phyloP scores from a whole-genome alignment of 2,329 filamentous ascomycete species.

The Aspergillus luchuensis region DNA sequence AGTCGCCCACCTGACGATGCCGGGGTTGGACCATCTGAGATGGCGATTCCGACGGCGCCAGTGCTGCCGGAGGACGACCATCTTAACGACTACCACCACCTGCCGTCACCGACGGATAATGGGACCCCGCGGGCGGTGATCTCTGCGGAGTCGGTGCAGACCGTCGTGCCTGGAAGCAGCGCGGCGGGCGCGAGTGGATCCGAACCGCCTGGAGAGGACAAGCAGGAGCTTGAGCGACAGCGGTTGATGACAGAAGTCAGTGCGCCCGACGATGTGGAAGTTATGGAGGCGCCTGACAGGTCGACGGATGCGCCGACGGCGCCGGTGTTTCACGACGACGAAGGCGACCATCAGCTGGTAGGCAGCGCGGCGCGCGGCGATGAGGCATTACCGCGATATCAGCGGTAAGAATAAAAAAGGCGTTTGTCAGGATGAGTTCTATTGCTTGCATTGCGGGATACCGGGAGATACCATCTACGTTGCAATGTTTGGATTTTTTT shows the following conservation, averaged over 20 bases:
- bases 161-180: slow-evolving; percentile 35
- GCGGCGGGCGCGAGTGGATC: slow-evolving; percentile 46
- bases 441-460: slow-evolving; percentile 31
- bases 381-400: slow-evolving; percentile 49
- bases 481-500: slow-evolving; percentile 12
- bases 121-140: slow-evolving; percentile 26
- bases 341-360: slow-evolving; percentile 55
- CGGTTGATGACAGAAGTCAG: slow-evolving; percentile 66
- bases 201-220: slow-evolving; percentile 63
- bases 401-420: slow-evolving; percentile 32
- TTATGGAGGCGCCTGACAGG: slow-evolving; percentile 1
- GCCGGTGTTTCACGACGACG: slow-evolving; percentile 61
- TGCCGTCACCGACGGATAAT: slow-evolving; percentile 26
- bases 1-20: slow-evolving; percentile 67
- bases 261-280: slow-evolving; percentile 50
- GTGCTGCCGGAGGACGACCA: slow-evolving; percentile 53
- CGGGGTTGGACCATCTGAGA: slow-evolving; percentile 49
- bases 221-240: slow-evolving; percentile 72
- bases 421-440: slow-evolving; percentile 2
- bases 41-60: slow-evolving; percentile 47
- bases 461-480: slow-evolving; percentile 38
- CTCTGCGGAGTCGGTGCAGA: slow-evolving; percentile 36
- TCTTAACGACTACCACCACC: slow-evolving; percentile 50
- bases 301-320: slow-evolving; percentile 53
- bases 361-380: slow-evolving; percentile 40